These are phyloP conservation scores for Platismatia glauca DNA, from an alignment of 495 filamentous ascomycete genomes.

Conservation along the genomic window DNA sequence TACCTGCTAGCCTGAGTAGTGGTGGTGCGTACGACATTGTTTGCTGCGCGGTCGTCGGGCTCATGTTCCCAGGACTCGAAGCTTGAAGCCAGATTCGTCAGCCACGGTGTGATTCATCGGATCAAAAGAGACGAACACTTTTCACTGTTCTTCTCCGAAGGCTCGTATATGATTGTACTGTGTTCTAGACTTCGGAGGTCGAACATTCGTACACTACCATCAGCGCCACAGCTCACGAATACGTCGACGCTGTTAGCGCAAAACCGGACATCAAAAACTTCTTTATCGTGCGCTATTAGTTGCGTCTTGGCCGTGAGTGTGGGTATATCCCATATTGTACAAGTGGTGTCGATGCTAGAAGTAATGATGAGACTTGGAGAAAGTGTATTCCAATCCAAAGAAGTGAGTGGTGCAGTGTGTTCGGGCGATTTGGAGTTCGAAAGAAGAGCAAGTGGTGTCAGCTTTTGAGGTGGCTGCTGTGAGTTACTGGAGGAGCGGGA, in stretches of 20 bases:
- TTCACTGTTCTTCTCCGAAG: constrained; percentile 70
- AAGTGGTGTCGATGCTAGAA: constrained; percentile 97
- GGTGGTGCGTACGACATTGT: constrained; percentile 75
- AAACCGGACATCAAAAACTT: constrained; percentile 97
- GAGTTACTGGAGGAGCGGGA: constrained; percentile 54
- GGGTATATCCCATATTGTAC: constrained; percentile 99
- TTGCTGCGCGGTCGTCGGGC: constrained; percentile 60
- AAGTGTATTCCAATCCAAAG: constrained; percentile 94
- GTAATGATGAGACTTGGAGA: constrained; percentile 96
- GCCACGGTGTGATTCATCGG: neutral
- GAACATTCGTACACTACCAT: constrained; percentile 98
- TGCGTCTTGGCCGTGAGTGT: constrained; percentile 97
- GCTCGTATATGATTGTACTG: constrained; percentile 98
- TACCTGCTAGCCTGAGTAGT: constrained; percentile 71
- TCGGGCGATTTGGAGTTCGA: constrained; percentile 98
- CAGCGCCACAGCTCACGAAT: constrained; percentile 94
- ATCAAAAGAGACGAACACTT: constrained; percentile 47
- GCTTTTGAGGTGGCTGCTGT: constrained; percentile 65
- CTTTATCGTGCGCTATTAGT: constrained; percentile 96
- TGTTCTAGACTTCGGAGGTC: constrained; percentile 94
- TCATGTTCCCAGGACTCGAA: constrained; percentile 46
- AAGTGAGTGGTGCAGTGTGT: constrained; percentile 92
- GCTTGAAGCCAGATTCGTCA: constrained; percentile 14
- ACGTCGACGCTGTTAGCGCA: constrained; percentile 94
- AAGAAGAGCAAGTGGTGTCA: constrained; percentile 85